Evolutionary conservation across 2,329 filamentous ascomycete genomes (phyloP).

Genomic region (Aspergillus pseudonomiae): DNA sequence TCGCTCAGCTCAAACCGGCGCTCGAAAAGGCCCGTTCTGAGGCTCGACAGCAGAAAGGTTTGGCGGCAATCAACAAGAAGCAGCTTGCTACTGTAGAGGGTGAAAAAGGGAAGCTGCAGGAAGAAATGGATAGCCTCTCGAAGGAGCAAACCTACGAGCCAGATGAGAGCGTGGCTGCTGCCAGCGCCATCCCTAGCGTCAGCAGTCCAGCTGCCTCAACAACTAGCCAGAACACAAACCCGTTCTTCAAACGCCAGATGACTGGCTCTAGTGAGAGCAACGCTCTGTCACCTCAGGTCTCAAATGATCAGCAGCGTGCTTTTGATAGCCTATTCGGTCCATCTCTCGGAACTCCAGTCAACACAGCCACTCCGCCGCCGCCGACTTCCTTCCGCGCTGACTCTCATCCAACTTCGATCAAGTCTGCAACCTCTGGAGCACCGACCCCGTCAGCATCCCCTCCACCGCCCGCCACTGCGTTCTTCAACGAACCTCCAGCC

Average conservation of each 20-base stretch:
- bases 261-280: conserved; percentile 50
- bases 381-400: conserved; percentile 64
- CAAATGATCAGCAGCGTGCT: conserved; percentile 62
- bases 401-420: conserved; percentile 45
- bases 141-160: conserved; percentile 62
- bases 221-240: conserved; percentile 79
- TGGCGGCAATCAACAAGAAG: conserved; percentile 98
- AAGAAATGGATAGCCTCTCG: conserved; percentile 71
- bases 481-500: conserved; percentile 52
- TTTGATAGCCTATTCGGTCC: conserved; percentile 89
- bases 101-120: conserved; percentile 84
- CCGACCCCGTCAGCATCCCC: conserved; percentile 68
- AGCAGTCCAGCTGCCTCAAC: conserved; percentile 67
- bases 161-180: conserved; percentile 46
- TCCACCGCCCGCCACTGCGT: conserved; percentile 45
- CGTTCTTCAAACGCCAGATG: conserved; percentile 79
- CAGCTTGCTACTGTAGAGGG: conserved; percentile 86
- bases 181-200: conserved; percentile 53
- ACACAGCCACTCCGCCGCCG: conserved; percentile 50
- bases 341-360: conserved; percentile 55
- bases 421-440: conserved; percentile 51
- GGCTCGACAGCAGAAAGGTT: conserved; percentile 90
- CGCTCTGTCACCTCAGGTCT: conserved; percentile 49
- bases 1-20: conserved; percentile 81
- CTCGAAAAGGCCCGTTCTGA: conserved; percentile 93